These are phyloP conservation scores for Venustampulla echinocandica DNA, from an alignment of 495 filamentous ascomycete genomes.

Conservation along the genomic window DNA sequence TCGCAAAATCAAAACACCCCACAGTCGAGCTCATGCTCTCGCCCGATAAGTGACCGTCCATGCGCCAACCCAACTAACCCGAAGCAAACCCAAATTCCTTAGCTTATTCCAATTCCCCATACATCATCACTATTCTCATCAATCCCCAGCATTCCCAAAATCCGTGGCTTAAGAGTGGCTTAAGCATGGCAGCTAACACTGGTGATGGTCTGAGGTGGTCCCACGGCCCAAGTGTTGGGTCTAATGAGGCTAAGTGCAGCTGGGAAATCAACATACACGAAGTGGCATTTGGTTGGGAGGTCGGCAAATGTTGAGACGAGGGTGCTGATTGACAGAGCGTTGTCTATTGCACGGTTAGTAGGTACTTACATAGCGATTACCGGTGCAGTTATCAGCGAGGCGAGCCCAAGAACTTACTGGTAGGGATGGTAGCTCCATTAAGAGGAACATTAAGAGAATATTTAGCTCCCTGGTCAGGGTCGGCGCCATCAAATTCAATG, in stretches of 20 bases:
- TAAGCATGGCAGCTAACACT: constrained; percentile 6
- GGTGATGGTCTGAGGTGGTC: constrained; percentile 16
- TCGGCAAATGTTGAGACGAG: constrained; percentile 4
- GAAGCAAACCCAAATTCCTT: too few relatives aligned
- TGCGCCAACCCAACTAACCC: too few relatives aligned
- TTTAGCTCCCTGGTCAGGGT: constrained; percentile 7
- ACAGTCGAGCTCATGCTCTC: too few relatives aligned
- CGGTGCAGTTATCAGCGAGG: background rate
- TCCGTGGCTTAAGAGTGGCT: too few relatives aligned
- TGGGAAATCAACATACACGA: constrained; percentile 6
- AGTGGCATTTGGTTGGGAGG: constrained; percentile 6
- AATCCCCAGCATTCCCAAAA: too few relatives aligned
- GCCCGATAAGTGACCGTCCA: too few relatives aligned
- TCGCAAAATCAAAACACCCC: too few relatives aligned
- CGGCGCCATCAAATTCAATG: constrained; percentile 19
- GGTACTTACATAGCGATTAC: too few relatives aligned
- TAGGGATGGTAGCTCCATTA: constrained; percentile 4
- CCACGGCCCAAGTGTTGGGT: constrained; percentile 14
- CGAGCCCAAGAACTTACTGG: constrained; percentile 6
- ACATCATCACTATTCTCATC: too few relatives aligned
- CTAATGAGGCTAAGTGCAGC: constrained; percentile 8
- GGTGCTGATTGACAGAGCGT: constrained; percentile 17
- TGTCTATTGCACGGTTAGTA: constrained; percentile 8
- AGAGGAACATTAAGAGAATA: constrained; percentile 13
- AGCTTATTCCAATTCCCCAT: too few relatives aligned